phyloP scores from a whole-genome alignment of 208 protist genomes.

The Naegleria fowleri region DNA sequence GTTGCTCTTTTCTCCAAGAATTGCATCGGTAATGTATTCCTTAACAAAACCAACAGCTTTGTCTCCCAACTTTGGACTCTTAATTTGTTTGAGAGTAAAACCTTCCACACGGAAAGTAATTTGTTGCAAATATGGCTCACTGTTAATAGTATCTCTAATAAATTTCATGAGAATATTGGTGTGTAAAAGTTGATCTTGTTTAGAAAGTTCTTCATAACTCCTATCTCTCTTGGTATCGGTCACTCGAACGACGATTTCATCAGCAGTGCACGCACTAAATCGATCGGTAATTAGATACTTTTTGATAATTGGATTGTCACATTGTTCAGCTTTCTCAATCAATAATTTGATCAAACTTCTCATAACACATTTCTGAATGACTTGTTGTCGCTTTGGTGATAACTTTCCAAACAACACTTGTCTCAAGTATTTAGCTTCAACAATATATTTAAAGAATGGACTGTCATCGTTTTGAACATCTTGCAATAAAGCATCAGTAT shows the following conservation, averaged over 20 bases:
- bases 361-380: background rate
- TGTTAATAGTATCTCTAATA: background rate
- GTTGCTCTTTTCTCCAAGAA: background rate
- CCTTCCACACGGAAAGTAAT: background rate
- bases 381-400: constrained; percentile 19
- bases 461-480: background rate
- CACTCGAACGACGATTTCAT: background rate
- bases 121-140: background rate
- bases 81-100: background rate
- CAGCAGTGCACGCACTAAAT: background rate
- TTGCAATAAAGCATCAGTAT: background rate
- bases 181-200: background rate
- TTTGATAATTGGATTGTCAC: background rate
- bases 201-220: background rate
- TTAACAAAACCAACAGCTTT: background rate
- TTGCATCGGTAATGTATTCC: background rate
- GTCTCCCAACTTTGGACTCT: too few species aligned
- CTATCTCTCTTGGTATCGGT: background rate
- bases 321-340: background rate
- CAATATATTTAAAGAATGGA: background rate
- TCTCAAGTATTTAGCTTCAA: background rate
- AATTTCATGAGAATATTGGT: background rate
- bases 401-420: constrained; percentile 10
- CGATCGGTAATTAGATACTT: background rate
- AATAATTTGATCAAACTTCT: background rate